Evolutionary conservation across 177 flowering plant species (phyloP), one percentile per base, ranked within the genome.

Genomic region (Telopea speciosissima): DNA sequence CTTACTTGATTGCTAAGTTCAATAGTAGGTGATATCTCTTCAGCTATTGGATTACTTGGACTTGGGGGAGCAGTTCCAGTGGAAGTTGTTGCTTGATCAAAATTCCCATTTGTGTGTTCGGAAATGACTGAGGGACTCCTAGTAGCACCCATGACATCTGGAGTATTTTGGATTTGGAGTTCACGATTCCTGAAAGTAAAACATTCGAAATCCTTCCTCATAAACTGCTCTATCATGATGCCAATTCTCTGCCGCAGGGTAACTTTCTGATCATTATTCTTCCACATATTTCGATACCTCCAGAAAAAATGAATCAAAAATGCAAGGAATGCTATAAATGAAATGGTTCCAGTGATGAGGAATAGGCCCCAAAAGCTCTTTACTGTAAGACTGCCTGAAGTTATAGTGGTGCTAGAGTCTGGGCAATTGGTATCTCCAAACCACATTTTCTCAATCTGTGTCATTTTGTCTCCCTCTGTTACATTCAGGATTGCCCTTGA

Each of bases 361-460:
- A 84, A 85, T 7, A 84, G 76, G 1, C 83, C 87, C 87, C 80
- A 75, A 49, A 84, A 82, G 72, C 83, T 84, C 1, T 76, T 44
- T 3, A 85, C 64, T 33, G 76, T 75, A 12, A 85, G 80, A 49
- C 80, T 75, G 31, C 49, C 26, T 0, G 84, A 78, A 42, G 80
- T 28, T 10, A 67, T 36, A 0, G 59, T 17, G 19, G 73, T 17
- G 24, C 40, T 26, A 16, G 22, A 17, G 61, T 72, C 81, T 45
- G 63, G 23, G 24, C 63, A 61, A 61, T 11, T 23, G 16, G 63
- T 9, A 61, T 24, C 12, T 11, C 63, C 26, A 24, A 61, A 24
- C 63, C 63, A 61, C 7, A 0, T 14, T 19, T 61, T 16, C 26
- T 61, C 63, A 24, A 61, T 61, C 63, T 2, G 13, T 10, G 5